These are phyloP conservation scores for Pseudopyricularia javanii DNA, from an alignment of 2,329 filamentous ascomycete genomes.

Conservation along the genomic window DNA sequence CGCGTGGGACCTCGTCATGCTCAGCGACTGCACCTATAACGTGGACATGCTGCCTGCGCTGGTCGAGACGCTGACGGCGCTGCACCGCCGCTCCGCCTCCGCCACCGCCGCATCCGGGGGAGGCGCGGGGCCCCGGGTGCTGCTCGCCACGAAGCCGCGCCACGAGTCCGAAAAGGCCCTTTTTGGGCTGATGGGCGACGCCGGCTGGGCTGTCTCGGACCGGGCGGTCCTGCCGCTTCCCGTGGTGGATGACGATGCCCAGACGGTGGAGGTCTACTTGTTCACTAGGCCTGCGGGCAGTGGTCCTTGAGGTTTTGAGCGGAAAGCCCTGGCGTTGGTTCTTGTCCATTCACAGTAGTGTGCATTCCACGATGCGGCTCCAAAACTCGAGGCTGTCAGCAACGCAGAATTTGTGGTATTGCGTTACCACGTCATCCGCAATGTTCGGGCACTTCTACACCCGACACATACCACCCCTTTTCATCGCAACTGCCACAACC, in stretches of 20 bases:
- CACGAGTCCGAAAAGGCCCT: slow-evolving; percentile 38
- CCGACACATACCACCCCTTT: too few species aligned
- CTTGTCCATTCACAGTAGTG: too few species aligned
- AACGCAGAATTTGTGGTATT: too few species aligned
- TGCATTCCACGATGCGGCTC: too few species aligned
- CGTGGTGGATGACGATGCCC: slow-evolving; percentile 27
- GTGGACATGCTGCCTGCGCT: slow-evolving; percentile 41
- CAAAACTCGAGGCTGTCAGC: too few species aligned
- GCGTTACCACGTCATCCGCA: too few species aligned
- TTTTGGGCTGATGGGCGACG: slow-evolving; percentile 31
- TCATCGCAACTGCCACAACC: too few species aligned
- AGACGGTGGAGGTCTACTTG: slow-evolving; percentile 39
- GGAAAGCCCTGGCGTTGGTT: too few species aligned
- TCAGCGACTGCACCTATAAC: slow-evolving; percentile 53
- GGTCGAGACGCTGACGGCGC: slow-evolving; percentile 36
- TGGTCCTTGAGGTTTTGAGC: neutral
- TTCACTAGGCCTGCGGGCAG: slow-evolving; percentile 22
- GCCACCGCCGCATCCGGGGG: slow-evolving; percentile 4
- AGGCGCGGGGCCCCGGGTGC: slow-evolving; percentile 17
- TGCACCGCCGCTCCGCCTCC: slow-evolving; percentile 20
- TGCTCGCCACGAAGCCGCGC: slow-evolving; percentile 43
- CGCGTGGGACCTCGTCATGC: slow-evolving; percentile 38
- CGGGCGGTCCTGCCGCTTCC: slow-evolving; percentile 30
- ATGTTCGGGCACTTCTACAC: too few species aligned
- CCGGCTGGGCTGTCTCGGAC: slow-evolving; percentile 31